Percentiles rank a stretch among this genome's conserved stretches.
phyloP scores from a whole-genome alignment of 345 rosid species.

The Linum tenue region DNA sequence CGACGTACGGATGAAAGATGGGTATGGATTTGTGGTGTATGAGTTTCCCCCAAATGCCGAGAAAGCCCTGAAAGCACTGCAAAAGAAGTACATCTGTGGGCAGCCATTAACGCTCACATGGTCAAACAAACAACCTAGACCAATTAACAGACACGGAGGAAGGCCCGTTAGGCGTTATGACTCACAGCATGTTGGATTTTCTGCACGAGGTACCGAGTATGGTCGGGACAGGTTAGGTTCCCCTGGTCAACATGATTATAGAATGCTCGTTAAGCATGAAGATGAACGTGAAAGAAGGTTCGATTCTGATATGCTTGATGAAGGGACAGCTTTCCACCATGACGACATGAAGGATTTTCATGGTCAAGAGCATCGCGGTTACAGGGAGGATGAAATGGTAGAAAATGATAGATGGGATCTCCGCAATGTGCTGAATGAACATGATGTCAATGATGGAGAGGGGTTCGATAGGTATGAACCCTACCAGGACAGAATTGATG shows the following conservation, averaged over 20 bases:
- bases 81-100: conserved; percentile 32
- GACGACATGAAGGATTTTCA: conserved; percentile 6
- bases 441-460: neutral
- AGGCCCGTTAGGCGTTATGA: conserved; percentile 16
- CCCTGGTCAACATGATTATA: conserved; percentile 13
- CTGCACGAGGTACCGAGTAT: conserved; percentile 10
- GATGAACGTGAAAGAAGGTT: conserved; percentile 13
- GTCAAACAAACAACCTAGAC: conserved; percentile 48
- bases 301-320: conserved; percentile 15
- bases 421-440: neutral
- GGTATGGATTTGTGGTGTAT: conserved; percentile 47
- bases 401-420: conserved; percentile 18
- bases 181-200: conserved; percentile 12
- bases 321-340: conserved; percentile 8
- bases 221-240: conserved; percentile 13
- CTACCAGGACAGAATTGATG: conserved; percentile 4
- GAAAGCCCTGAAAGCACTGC: conserved; percentile 37
- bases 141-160: conserved; percentile 13
- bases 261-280: conserved; percentile 10
- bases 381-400: conserved; percentile 15
- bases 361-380: conserved; percentile 19
- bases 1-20: conserved; percentile 31
- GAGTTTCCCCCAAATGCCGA: conserved; percentile 38
- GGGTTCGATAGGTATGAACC: neutral
- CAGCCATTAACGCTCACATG: conserved; percentile 34